phyloP scores from a whole-genome alignment of 257 asterid species.

The Nicotiana otophora region DNA sequence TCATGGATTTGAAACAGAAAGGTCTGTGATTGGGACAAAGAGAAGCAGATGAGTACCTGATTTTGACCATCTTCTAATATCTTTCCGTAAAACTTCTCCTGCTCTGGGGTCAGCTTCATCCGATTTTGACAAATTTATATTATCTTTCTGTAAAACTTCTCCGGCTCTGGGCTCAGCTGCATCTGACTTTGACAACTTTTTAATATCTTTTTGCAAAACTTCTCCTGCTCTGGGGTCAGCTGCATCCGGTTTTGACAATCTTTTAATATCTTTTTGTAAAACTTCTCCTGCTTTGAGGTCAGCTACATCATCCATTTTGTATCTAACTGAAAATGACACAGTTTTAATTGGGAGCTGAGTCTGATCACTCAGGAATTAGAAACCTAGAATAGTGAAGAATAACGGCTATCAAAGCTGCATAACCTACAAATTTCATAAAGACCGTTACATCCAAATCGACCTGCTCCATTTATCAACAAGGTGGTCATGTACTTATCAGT shows the following conservation, averaged over 20 bases:
- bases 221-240: slow-evolving; percentile 33
- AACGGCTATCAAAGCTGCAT: background rate
- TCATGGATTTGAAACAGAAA: background rate
- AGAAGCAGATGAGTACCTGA: slow-evolving; percentile 40
- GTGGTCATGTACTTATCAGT: slow-evolving; percentile 81
- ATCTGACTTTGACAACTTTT: slow-evolving; percentile 54
- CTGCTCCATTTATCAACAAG: slow-evolving; percentile 76
- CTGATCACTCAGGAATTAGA: background rate
- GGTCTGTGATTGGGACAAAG: background rate
- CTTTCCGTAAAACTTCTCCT: slow-evolving; percentile 56
- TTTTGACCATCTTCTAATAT: slow-evolving; percentile 48
- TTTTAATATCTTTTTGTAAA: background rate
- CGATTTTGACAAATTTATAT: slow-evolving; percentile 46
- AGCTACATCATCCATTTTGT: slow-evolving; percentile 32
- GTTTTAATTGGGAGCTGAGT: background rate
- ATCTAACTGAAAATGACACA: slow-evolving; percentile 44
- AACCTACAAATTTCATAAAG: slow-evolving; percentile 66
- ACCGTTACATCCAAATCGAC: slow-evolving; percentile 75
- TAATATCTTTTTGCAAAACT: slow-evolving; percentile 18
- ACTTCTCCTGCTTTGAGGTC: background rate
- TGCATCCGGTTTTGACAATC: background rate
- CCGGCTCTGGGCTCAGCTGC: slow-evolving; percentile 22
- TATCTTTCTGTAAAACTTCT: slow-evolving; percentile 55
- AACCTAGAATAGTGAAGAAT: background rate
- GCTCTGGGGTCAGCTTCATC: slow-evolving; percentile 34